Percentiles rank a stretch among this genome's conserved stretches.
These are phyloP conservation scores for Penicillium paxilli DNA, from an alignment of 495 filamentous ascomycete genomes.

Conservation along the genomic window DNA sequence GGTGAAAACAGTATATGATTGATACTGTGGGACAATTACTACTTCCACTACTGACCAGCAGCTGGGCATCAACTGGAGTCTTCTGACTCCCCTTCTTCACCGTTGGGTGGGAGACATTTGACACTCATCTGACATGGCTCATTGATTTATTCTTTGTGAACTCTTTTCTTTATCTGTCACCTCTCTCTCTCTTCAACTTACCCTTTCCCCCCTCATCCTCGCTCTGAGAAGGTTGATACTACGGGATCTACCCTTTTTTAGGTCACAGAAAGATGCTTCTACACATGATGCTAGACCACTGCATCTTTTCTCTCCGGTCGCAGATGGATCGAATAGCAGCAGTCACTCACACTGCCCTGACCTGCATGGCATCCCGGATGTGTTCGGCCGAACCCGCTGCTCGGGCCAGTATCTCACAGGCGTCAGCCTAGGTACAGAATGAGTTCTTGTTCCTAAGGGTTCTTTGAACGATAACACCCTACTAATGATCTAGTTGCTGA, in stretches of 20 bases:
- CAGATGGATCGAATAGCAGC: constrained; percentile 5
- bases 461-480: constrained; percentile 2
- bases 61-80: too few relatives aligned
- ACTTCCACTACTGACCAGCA: too few relatives aligned
- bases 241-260: not conserved
- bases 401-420: not conserved
- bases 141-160: too few relatives aligned
- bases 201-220: not conserved
- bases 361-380: constrained; percentile 6
- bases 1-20: too few relatives aligned
- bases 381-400: constrained; percentile 11
- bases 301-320: not conserved
- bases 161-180: not conserved
- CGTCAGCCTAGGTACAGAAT: not conserved
- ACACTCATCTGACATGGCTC: not conserved
- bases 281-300: constrained; percentile 2
- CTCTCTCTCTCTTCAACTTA: not conserved
- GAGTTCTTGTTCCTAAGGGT: not conserved
- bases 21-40: too few relatives aligned
- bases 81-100: not conserved
- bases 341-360: not conserved
- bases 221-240: not conserved
- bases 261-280: not conserved
- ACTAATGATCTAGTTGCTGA: constrained; percentile 17
- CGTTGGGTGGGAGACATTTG: not conserved